These are phyloP conservation scores for Euphorbia pulcherrima DNA, from an alignment of 345 rosid species.

Conservation along the genomic window DNA sequence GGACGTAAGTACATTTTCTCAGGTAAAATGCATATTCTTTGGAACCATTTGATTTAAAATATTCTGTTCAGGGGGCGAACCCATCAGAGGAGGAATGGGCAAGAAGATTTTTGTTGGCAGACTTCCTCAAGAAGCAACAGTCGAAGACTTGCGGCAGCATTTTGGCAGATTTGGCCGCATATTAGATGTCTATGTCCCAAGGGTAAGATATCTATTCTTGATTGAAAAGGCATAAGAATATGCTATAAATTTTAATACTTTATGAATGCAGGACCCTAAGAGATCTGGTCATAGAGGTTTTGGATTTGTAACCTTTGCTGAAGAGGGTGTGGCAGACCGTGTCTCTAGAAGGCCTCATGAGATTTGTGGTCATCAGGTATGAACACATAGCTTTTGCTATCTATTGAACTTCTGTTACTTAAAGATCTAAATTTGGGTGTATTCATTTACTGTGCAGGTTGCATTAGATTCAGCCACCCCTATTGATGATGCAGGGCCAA, in stretches of 20 bases:
- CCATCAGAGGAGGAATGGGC: constrained; percentile 57
- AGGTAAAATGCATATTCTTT: neutral
- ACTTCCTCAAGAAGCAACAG: constrained; percentile 92
- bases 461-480: constrained; percentile 98
- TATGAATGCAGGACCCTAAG: constrained; percentile 67
- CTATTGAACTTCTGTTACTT: neutral
- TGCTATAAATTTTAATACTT: constrained; percentile 20
- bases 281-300: constrained; percentile 95
- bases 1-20: constrained; percentile 59
- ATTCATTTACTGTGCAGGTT: constrained; percentile 45
- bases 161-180: constrained; percentile 93
- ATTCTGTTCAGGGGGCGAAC: constrained; percentile 50
- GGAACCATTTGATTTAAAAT: neutral
- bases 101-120: constrained; percentile 95
- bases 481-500: constrained; percentile 72
- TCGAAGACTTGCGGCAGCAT: constrained; percentile 76
- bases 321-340: constrained; percentile 92
- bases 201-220: constrained; percentile 29
- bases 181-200: constrained; percentile 87
- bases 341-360: constrained; percentile 86
- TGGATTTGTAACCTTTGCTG: constrained; percentile 92
- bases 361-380: constrained; percentile 96
- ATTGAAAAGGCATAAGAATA: neutral
- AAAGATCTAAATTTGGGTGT: no score
- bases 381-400: neutral